A percentile compares a stretch with the other conserved stretches of the same genome.
Evolutionary conservation across 805 yeast species (phyloP).

Genomic region (Lachancea waltii): DNA sequence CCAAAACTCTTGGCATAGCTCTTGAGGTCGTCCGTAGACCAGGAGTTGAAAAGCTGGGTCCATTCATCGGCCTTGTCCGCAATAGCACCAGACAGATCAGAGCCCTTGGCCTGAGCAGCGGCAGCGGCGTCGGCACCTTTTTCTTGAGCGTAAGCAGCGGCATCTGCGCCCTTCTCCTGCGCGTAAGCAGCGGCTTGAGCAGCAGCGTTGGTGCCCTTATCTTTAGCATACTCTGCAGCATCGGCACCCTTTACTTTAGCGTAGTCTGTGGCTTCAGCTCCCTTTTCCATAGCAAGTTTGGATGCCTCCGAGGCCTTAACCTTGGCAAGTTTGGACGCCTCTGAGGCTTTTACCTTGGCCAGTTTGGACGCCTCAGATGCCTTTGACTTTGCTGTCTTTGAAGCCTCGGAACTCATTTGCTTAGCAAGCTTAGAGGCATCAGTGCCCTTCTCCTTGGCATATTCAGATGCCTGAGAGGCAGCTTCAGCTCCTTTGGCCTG

Average conservation of each 20-base stretch:
- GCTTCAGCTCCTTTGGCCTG: slow-evolving; percentile 1
- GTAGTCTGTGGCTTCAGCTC: slow-evolving; percentile 17
- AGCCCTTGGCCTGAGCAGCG: slow-evolving; percentile 10
- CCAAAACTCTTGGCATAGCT: slow-evolving; percentile 40
- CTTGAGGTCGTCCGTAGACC: slow-evolving; percentile 40
- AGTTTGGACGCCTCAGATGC: slow-evolving; percentile 18
- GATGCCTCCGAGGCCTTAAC: slow-evolving; percentile 25
- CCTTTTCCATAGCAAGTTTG: slow-evolving; percentile 17
- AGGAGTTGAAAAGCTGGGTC: slow-evolving; percentile 32
- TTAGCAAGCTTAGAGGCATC: slow-evolving; percentile 16
- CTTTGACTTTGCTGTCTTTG: no score
- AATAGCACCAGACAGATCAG: slow-evolving; percentile 9
- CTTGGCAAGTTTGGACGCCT: slow-evolving; percentile 9
- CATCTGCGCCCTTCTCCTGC: slow-evolving; percentile 1
- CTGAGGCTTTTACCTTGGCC: slow-evolving; percentile 3
- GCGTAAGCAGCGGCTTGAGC: slow-evolving; percentile 2
- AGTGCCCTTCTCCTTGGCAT: slow-evolving; percentile 18
- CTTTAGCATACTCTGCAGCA: slow-evolving; percentile 9
- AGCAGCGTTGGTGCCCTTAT: slow-evolving; percentile 5
- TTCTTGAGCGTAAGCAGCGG: slow-evolving; percentile 8
- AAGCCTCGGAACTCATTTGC: slow-evolving; percentile 1
- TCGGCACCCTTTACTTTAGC: slow-evolving; percentile 3
- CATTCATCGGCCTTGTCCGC: slow-evolving; percentile 17
- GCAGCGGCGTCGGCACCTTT: slow-evolving; percentile 10
- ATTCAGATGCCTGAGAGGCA: slow-evolving; percentile 10